These are phyloP conservation scores for Beauveria asiatica DNA, from an alignment of 2,329 filamentous ascomycete genomes.

Conservation along the genomic window DNA sequence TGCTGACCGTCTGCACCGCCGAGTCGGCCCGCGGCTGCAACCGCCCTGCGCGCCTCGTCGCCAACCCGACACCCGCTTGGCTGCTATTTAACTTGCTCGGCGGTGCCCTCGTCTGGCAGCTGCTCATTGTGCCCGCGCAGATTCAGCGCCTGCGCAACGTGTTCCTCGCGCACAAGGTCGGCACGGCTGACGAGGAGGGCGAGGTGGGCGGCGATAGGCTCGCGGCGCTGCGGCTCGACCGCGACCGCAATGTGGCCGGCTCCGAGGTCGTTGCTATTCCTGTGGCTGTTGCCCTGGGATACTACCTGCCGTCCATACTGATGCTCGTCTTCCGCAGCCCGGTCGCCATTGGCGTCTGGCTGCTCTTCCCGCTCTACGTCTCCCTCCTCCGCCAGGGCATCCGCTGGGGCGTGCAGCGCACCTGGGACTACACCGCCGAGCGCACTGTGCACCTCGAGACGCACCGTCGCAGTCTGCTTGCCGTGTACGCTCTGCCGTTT, in stretches of 20 bases:
- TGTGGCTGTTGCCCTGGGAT: constrained; percentile 38
- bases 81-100: constrained; percentile 40
- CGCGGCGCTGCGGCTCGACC: constrained; percentile 10
- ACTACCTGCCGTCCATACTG: constrained; percentile 34
- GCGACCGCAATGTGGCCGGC: constrained; percentile 30
- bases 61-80: constrained; percentile 33
- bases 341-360: constrained; percentile 34
- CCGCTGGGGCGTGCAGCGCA: constrained; percentile 19
- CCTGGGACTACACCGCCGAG: constrained; percentile 20
- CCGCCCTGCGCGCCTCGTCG: constrained; percentile 26
- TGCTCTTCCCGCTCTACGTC: constrained; percentile 44
- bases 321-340: constrained; percentile 37
- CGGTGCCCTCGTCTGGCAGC: constrained; percentile 43
- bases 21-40: constrained; percentile 40
- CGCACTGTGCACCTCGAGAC: constrained; percentile 35
- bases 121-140: constrained; percentile 42
- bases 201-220: constrained; percentile 14
- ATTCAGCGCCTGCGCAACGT: constrained; percentile 33
- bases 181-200: constrained; percentile 11
- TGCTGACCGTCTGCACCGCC: constrained; percentile 41
- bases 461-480: constrained; percentile 26
- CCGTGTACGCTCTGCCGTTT: constrained; percentile 38
- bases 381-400: constrained; percentile 32
- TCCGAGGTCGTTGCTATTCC: constrained; percentile 52
- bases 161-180: constrained; percentile 16